Conservation (phyloP, 306 rosid genomes). For the Albizia julibrissin region DNA sequence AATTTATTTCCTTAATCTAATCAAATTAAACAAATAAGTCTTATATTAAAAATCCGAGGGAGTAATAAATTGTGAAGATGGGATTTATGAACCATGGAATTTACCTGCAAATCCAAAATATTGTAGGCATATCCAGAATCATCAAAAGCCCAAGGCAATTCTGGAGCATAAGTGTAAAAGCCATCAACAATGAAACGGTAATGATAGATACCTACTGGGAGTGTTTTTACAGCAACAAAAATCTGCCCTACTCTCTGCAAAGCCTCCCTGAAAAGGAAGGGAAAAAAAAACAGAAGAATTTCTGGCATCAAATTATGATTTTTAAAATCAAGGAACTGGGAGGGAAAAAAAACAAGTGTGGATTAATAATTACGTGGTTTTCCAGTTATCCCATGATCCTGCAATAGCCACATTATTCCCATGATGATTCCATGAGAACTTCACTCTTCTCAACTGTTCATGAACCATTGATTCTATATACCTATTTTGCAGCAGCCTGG, state of each 20-base stretch:
- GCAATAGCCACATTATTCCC: conserved; percentile 60
- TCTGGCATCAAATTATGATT: conserved; percentile 19
- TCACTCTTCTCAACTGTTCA: conserved; percentile 45
- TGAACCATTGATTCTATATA: conserved; percentile 37
- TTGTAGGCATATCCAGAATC: conserved; percentile 61
- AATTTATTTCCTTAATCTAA: too few species aligned
- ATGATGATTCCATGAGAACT: conserved; percentile 73
- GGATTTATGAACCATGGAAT: not conserved
- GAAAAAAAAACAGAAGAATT: conserved; percentile 22
- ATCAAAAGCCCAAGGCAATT: conserved; percentile 57
- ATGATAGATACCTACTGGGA: conserved; percentile 66
- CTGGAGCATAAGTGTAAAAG: conserved; percentile 67
- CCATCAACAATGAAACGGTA: conserved; percentile 86
- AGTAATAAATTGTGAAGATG: not conserved
- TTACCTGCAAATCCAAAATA: conserved; percentile 82
- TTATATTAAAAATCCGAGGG: too few species aligned
- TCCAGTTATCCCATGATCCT: conserved; percentile 97
- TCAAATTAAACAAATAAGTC: too few species aligned
- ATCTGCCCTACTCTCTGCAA: conserved; percentile 49
- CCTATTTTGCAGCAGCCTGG: conserved; percentile 27
- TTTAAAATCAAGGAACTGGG: not conserved
- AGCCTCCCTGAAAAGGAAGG: conserved; percentile 56
- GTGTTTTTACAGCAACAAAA: conserved; percentile 52
- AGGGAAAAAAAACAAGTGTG: not conserved
- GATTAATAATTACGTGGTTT: conserved; percentile 49